Evolutionary conservation across 1,284 basidiomycete genomes (phyloP), one percentile per base, ranked within the genome.

Genomic region (Bjerkandera adusta): DNA sequence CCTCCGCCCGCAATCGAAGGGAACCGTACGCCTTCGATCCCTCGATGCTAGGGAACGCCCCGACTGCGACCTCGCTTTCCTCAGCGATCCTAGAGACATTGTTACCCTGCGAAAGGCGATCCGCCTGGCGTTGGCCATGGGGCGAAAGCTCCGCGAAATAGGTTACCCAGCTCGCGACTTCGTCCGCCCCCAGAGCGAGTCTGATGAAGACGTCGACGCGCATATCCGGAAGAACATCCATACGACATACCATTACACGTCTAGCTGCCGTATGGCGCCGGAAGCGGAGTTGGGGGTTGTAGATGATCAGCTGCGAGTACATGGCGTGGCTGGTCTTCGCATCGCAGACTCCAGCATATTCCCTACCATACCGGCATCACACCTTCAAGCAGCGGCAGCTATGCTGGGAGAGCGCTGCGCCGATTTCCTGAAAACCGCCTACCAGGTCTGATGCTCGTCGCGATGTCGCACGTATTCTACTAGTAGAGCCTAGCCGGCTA

Each of bases 301-400:
- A 10, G 76, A 81, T 48, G 56, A 70, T 4, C 56, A 70, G 51
- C 57, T 83, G 45, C 55, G 62, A 10, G 78, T 83, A n/a, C 70
- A 77, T 48, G 78, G 79, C 1, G 56, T 68, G 1, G 45, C 48
- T 3, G 66, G 68, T 5, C 50, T 76, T 47, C 57, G 71, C 1
- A 58, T 74, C 18, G 67, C 62, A 29, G 72, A 75, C 45, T 64
- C 68, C 18, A 66, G 62, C 16, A 57, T 73, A 5, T 70, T 75
- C 50, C 69, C 70, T 12, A 51, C 59, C 26, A 61, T 66, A 20
- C 53, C 64, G 4, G 56, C 63, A 11, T 59, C 61, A 13, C 71
- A 71, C 54, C 55, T 65, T 5, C 65, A 67, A 57, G 65, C 68
- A 15, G 62, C 60, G 1, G 59, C 57, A 1, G 66, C 66, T 1